Base-by-base conservation (phyloP, 2,329 filamentous ascomycete genomes). In the Rutstroemia sp. region DNA sequence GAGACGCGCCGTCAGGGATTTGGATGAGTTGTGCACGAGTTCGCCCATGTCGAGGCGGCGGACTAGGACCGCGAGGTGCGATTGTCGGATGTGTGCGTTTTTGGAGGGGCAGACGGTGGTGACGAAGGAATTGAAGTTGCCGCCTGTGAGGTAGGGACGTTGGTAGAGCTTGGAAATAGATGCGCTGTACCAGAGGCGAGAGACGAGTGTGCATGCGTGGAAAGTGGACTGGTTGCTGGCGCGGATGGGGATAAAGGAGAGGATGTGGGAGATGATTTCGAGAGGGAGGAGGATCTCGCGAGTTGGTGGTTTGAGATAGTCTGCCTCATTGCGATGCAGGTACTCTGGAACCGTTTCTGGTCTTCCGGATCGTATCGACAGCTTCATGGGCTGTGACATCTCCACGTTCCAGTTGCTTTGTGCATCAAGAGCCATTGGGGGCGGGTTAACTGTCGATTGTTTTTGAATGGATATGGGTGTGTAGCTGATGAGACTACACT, bases 21-120 rank as follows among this genome's bases (percentile, higher is more conserved):
- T 59, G 42, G 64, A 67, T 3, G 62, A 57, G 52, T 69, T 67
- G 34, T 70, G 68, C 7, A 68, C 68, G 10, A 70, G 57, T 16
- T 60, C 60, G 17, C 64, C 65, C 68, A 70, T 70, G 51, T 70
- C 68, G 7, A 70, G 63, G 14, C 56, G 51, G 23, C 58, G 63
- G 9, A 70, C 68, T 10, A 70, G 54, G 2, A 60, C 48, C 1
- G 67, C 61, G 5, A 70, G 60, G 1, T 67, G 55, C 7, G 65
- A 66, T 44, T 62, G 60, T 19, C 64, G 64, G n/a, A 70, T 67
- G 39, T 69, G 66, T 2, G 68, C 68, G 60, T 70, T 70, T 54
- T 69, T 69, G 30, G 68, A 69, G 12, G 68, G 68, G 56, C 68
- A 70, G 8, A 70, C 60, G 3, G 68, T 70, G 5, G 39, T 56